Percentiles rank a stretch among this genome's conserved stretches.
phyloP scores from a whole-genome alignment of 495 filamentous ascomycete genomes.

The Neohortaea acidophila region DNA sequence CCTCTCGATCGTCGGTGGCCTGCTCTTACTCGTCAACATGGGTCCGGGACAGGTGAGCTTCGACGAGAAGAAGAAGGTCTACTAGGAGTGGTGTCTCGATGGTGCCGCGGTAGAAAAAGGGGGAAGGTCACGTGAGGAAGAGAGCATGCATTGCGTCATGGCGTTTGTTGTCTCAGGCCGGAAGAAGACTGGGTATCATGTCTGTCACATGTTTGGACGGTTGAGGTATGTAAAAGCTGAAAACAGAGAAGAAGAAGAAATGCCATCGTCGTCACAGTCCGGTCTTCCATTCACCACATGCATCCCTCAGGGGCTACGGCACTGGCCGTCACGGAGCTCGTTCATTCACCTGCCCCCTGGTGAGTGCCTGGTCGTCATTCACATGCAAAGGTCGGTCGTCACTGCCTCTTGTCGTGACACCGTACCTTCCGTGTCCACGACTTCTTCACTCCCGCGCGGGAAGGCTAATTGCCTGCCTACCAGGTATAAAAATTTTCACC shows the following conservation, averaged over 20 bases:
- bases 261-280: neutral
- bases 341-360: too few relatives aligned
- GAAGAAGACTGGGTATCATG: neutral
- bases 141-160: neutral
- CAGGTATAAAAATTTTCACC: too few relatives aligned
- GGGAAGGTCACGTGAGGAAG: neutral
- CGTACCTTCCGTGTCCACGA: too few relatives aligned
- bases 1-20: conserved; percentile 93
- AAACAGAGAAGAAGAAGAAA: neutral
- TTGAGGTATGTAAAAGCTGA: neutral
- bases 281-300: too few relatives aligned
- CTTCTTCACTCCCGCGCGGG: too few relatives aligned
- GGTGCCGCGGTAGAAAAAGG: neutral
- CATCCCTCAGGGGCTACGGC: too few relatives aligned
- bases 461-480: too few relatives aligned
- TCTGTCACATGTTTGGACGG: neutral
- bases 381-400: too few relatives aligned
- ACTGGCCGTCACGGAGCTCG: too few relatives aligned
- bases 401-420: too few relatives aligned
- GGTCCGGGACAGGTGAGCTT: conserved; percentile 93
- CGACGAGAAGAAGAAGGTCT: conserved; percentile 99
- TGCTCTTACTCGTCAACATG: conserved; percentile 93
- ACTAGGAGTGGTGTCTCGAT: conserved; percentile 35
- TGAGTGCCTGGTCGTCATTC: too few relatives aligned
- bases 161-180: too few relatives aligned